phyloP scores from a whole-genome alignment of 257 asterid genomes.

The Jasminum sambac region DNA sequence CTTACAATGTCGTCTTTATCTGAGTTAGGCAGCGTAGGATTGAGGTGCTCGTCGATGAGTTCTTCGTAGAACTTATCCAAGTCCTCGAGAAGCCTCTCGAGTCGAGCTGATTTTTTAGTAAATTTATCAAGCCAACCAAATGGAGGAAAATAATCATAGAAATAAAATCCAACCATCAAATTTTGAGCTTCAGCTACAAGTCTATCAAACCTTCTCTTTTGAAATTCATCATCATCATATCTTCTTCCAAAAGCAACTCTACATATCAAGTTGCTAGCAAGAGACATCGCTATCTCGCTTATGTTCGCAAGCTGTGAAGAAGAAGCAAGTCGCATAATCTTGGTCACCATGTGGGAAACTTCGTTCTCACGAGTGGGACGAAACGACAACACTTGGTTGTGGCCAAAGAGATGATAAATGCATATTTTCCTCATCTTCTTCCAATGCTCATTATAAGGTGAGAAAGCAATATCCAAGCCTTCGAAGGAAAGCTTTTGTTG shows the following conservation, averaged over 20 bases:
- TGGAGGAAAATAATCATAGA: conserved; percentile 15
- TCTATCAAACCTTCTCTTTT: conserved; percentile 5
- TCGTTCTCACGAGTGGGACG: neutral
- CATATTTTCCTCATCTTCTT: neutral
- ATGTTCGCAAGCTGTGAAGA: neutral
- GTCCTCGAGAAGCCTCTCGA: neutral
- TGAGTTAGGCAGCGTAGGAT: neutral
- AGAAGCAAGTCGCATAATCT: conserved; percentile 1
- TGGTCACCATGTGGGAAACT: neutral
- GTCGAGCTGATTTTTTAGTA: neutral
- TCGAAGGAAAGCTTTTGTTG: neutral
- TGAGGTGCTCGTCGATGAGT: conserved; percentile 21
- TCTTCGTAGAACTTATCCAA: conserved; percentile 11
- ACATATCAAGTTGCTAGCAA: conserved; percentile 5
- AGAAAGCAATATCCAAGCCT: neutral
- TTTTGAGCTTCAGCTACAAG: neutral
- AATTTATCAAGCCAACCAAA: conserved; percentile 20
- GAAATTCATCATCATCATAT: neutral
- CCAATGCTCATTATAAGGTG: neutral
- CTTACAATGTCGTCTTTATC: conserved; percentile 10
- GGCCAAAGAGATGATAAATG: neutral
- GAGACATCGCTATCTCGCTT: neutral
- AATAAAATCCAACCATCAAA: conserved; percentile 7
- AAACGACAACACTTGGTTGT: neutral
- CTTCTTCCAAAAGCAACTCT: conserved; percentile 11